Percentiles rank a stretch among this genome's conserved stretches.
phyloP scores from a whole-genome alignment of 208 protist species.

The Leptomonas pyrrhocoris region DNA sequence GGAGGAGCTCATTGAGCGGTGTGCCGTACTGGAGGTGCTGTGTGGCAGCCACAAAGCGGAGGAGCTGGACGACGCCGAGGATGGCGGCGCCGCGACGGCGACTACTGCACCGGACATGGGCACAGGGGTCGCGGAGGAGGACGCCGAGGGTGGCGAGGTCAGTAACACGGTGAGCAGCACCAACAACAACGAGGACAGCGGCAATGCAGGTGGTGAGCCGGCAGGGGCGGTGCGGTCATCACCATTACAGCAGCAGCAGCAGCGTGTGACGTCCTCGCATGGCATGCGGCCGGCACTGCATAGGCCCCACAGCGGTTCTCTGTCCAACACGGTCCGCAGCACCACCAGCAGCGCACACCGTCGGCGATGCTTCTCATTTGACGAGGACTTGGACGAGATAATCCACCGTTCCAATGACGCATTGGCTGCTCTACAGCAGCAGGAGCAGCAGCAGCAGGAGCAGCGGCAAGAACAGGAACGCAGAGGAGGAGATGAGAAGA shows the following conservation, averaged over 20 bases:
- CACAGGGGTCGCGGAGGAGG: background rate
- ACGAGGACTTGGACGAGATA: constrained; percentile 19
- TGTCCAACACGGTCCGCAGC: constrained; percentile 2
- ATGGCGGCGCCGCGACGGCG: background rate
- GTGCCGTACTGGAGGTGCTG: constrained; percentile 26
- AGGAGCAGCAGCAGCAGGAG: background rate
- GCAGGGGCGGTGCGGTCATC: background rate
- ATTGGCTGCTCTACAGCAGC: background rate
- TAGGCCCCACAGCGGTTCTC: background rate
- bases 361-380: constrained; percentile 21
- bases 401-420: background rate
- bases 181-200: background rate
- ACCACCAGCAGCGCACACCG: constrained; percentile 4
- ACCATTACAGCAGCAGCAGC: constrained; percentile 1
- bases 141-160: constrained; percentile 5
- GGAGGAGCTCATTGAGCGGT: constrained; percentile 49
- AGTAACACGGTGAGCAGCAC: background rate
- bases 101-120: constrained; percentile 11
- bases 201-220: background rate
- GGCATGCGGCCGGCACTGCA: background rate
- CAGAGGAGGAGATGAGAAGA: background rate
- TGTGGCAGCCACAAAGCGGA: constrained; percentile 4
- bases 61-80: constrained; percentile 9
- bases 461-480: background rate
- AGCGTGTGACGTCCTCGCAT: background rate